phyloP scores from a whole-genome alignment of 2,329 filamentous ascomycete species.

The Phaeoacremonium minimum region DNA sequence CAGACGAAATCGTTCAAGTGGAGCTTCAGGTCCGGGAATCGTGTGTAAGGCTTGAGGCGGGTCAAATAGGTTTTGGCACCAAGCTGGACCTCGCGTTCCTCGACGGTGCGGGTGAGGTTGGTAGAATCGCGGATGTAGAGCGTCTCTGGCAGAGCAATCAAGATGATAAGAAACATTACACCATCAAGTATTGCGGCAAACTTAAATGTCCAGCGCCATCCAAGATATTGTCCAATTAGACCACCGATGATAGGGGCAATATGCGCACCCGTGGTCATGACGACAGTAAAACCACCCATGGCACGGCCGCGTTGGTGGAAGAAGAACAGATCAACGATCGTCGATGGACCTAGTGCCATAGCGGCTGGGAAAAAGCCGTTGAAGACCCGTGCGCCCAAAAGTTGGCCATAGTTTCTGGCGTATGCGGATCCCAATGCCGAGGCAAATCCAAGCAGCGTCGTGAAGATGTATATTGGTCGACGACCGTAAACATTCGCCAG shows the following conservation, averaged over 20 bases:
- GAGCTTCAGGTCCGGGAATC: conserved; percentile 1
- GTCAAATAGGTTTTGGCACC: conserved; percentile 8
- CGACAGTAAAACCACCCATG: conserved; percentile 22
- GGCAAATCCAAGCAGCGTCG: conserved; percentile 13
- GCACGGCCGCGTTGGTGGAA: conserved; percentile 22
- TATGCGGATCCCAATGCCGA: conserved; percentile 13
- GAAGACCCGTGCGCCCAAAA: conserved; percentile 18
- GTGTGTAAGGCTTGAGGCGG: conserved; percentile 13
- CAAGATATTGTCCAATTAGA: conserved; percentile 7
- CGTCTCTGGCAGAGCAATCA: conserved; percentile 23
- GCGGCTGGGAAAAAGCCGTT: conserved; percentile 21
- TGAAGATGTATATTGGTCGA: conserved; percentile 16
- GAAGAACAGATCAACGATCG: conserved; percentile 23
- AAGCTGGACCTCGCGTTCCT: conserved; percentile 4
- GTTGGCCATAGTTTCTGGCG: conserved; percentile 10
- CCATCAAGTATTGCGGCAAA: conserved; percentile 19
- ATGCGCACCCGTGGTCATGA: conserved; percentile 20
- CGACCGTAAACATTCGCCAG: conserved; percentile 17
- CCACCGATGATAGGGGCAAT: conserved; percentile 18
- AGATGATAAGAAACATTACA: conserved; percentile 15
- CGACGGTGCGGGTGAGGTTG: conserved; percentile 2
- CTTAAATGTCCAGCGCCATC: conserved; percentile 13
- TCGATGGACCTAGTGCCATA: conserved; percentile 22
- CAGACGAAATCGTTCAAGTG: conserved; percentile 15
- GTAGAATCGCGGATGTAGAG: conserved; percentile 15